These are phyloP conservation scores for Phytophthora capsici DNA, from an alignment of 352 stramenopile species.

Conservation along the genomic window DNA sequence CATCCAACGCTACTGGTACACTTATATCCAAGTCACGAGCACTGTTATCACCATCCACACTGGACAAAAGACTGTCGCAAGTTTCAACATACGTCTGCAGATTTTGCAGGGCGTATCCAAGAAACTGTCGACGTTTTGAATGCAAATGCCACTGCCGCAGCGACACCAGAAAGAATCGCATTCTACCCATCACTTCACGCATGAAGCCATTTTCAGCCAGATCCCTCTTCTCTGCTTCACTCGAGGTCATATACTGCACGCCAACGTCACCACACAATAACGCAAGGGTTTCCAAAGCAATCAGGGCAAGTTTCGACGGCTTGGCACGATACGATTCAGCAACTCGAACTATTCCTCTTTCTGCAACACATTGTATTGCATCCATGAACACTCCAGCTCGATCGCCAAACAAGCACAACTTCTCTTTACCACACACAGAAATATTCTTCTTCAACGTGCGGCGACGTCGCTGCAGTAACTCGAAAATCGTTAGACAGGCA, in stretches of 20 bases:
- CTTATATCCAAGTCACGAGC: not conserved
- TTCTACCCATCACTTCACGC: slow-evolving; percentile 18
- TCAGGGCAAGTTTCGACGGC: slow-evolving; percentile 55
- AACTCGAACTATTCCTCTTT: slow-evolving; percentile 22
- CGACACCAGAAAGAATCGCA: slow-evolving; percentile 15
- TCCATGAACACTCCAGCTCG: slow-evolving; percentile 19
- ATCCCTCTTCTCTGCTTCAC: slow-evolving; percentile 7
- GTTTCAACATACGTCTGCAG: slow-evolving; percentile 34
- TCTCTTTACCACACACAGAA: not conserved
- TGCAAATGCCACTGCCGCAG: slow-evolving; percentile 35
- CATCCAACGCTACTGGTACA: slow-evolving; percentile 19
- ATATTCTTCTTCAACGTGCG: slow-evolving; percentile 6
- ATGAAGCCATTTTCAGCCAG: slow-evolving; percentile 6
- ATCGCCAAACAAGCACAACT: slow-evolving; percentile 10
- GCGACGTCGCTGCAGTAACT: slow-evolving; percentile 55
- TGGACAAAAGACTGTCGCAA: slow-evolving; percentile 23
- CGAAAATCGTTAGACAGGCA: slow-evolving; percentile 65
- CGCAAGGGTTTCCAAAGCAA: slow-evolving; percentile 60
- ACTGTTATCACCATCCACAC: not conserved
- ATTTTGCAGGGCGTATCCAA: slow-evolving; percentile 31
- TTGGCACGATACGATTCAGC: slow-evolving; percentile 42
- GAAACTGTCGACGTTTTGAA: slow-evolving; percentile 34
- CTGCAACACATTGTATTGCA: slow-evolving; percentile 23
- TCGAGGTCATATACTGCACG: slow-evolving; percentile 21
- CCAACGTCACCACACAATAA: slow-evolving; percentile 45